Base-by-base conservation (phyloP, 192 early-diverging fungal species). In the Mortierella claussenii region DNA sequence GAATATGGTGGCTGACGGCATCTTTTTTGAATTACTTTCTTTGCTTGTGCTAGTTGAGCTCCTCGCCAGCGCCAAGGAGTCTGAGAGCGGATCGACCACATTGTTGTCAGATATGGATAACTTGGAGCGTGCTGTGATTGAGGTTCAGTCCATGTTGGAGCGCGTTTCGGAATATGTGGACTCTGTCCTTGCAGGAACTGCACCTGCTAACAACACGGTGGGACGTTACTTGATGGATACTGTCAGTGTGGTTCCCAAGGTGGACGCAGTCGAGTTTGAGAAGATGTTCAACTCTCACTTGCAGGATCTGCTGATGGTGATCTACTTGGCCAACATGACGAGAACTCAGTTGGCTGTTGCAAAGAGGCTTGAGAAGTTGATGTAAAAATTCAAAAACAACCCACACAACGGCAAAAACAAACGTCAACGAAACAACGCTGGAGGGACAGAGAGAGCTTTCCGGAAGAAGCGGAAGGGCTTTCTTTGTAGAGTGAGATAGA, bases 151-250 rank as follows among this genome's bases (percentile, higher is more conserved):
- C 24, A 96, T 98, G 95, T 79, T 98, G 30, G 92, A 93, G 65
- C 85, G 88, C 56, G 89, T 98, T 6, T 78, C 89, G 37, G 68
- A 83, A 45, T 98, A 96, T 76, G 95, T 98, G 17, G 84, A 93
- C 49, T 61, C 81, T 52, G 92, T 94, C 24, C 66, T 87, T 78
- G 87, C 85, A 79, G 70, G 85, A 81, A 80, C 66, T 31, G 79
- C 78, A 17, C 66, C 84, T 11, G 88, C 86, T 55, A 95, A 93
- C 71, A 88, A 90, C 51, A 86, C 87, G 6, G 85, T 97, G 58
- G 97, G 97, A 53, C 94, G 94, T 53, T 95, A 92, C 70, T 81
- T 99, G 49, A 92, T 95, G 91, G 96, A 99, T 78, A 92, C 94
- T 66, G 85, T 99, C 58, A 90, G 94, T 11, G 89, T 91, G 34